phyloP scores from a whole-genome alignment of 352 stramenopile species.

The Pythium sp. region DNA sequence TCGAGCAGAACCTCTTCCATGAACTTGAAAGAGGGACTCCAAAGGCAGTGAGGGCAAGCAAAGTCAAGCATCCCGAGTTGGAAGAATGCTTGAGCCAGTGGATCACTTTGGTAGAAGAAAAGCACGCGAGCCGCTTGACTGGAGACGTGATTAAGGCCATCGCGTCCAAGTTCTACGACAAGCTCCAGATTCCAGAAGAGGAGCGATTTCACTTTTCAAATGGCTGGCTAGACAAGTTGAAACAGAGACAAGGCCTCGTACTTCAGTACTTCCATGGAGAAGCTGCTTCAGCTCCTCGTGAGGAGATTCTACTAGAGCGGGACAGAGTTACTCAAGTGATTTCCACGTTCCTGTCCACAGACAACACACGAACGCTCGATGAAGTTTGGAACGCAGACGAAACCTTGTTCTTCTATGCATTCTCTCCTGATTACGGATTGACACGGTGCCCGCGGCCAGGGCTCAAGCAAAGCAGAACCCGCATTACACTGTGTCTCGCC shows the following conservation, averaged over 20 bases:
- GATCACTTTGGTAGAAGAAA: neutral
- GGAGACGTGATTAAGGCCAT: neutral
- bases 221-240: slow-evolving; percentile 2
- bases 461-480: no score
- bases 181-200: neutral
- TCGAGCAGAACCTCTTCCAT: neutral
- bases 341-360: neutral
- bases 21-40: neutral
- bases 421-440: no score
- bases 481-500: neutral
- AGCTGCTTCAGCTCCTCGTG: neutral
- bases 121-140: neutral
- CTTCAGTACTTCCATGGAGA: neutral
- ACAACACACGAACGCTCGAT: neutral
- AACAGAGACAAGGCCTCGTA: neutral
- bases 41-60: neutral
- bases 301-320: neutral
- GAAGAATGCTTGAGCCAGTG: neutral
- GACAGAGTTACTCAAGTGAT: neutral
- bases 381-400: neutral
- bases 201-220: slow-evolving; percentile 1
- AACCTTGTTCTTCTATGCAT: neutral
- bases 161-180: neutral
- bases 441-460: no score
- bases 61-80: neutral